Evolutionary conservation across 257 asterid species (phyloP), one percentile per base, ranked within the genome.

Genomic region (Solanum chiquidenum): DNA sequence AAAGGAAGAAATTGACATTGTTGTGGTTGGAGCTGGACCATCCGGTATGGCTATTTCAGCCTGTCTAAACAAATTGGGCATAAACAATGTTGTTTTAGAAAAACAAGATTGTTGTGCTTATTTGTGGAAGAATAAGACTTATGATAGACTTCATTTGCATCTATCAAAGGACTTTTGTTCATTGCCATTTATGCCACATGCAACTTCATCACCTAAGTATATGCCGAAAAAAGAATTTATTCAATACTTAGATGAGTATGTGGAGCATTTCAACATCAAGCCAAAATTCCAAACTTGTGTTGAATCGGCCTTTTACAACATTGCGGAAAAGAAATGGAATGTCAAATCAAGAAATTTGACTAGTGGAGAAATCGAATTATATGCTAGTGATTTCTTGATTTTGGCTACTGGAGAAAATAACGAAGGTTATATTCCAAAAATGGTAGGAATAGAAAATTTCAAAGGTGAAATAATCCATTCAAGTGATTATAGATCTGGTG

Each of bases 1-100:
- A 9, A 55, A 74, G 86, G 77, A 90, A 25, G 90, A 88, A 89
- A 86, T 84, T 0, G 85, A 62, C 14, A 93, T 91, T 0, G 13
- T 94, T 5, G 90, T 92, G 5, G 88, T 93, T 2, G 95, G 95
- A 6, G 95, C 93, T 5, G 95, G 98, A 27, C 96, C 98, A 14
- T 88, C 95, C 0, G 96, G 98, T 23, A 44, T 94, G 18, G 93
- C 95, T 33, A 89, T 93, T 1, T 86, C 94, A 6, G 94, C 94
- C 1, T 94, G 95, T 29, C 87, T 95, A 4, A 95, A 92, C 79
- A 35, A 58, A 0, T 6, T 86, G 9, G 83, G 66, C 18, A 90
- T 93, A 2, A 91, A 94, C 8, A 90, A 92, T 89, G 84, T 93
- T 31, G 89, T 95, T 31, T 46, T 95, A 3, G 98, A 94, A 46